Base-by-base conservation (phyloP, 2,329 filamentous ascomycete species). In the Aspergillus sclerotialis region DNA sequence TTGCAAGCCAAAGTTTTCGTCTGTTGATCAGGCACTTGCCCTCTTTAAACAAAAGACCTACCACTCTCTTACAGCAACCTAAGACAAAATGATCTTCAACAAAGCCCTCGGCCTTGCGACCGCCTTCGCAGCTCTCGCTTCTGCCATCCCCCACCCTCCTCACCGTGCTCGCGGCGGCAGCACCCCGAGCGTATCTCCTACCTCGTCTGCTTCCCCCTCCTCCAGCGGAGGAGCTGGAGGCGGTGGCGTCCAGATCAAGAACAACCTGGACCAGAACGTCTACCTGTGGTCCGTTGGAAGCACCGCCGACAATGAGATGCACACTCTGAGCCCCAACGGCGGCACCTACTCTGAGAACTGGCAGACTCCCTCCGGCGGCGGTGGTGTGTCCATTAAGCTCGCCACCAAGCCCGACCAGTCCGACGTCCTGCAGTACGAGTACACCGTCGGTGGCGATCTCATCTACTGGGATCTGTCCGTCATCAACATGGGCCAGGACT, bases 311-410 rank as follows among this genome's bases (percentile, higher is more conserved):
- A 6, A 23, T 23, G 36, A 52, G 34, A 64, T 60, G 58, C 38
- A 55, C 29, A 58, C 46, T 37, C 44, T 65, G 36, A 31, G 40
- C 19, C 46, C 54, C 43, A 43, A 40, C 33, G 60, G 61, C 33
- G 58, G 56, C 16, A 49, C 38, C 43, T 62, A 57, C 52, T 36
- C 42, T 4, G 60, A 64, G 41, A 27, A 43, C 25, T 65, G 54
- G 54, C 47, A 47, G 35, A 38, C 33, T 41, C 62, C 60, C 50
- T 39, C 49, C 43, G 56, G 60, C 41, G 61, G 60, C 28, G 63
- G 63, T 28, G 63, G 62, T 42, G 45, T 64, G 41, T 64, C 61
- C 30, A 63, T 65, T 52, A 65, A 65, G 56, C 47, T 65, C 25
- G 48, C 61, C 38, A 52, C 53, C 40, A 37, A 42, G 13, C 43